These are phyloP conservation scores for Neurospora tetrasperma DNA, from an alignment of 495 filamentous ascomycete species.

Conservation along the genomic window DNA sequence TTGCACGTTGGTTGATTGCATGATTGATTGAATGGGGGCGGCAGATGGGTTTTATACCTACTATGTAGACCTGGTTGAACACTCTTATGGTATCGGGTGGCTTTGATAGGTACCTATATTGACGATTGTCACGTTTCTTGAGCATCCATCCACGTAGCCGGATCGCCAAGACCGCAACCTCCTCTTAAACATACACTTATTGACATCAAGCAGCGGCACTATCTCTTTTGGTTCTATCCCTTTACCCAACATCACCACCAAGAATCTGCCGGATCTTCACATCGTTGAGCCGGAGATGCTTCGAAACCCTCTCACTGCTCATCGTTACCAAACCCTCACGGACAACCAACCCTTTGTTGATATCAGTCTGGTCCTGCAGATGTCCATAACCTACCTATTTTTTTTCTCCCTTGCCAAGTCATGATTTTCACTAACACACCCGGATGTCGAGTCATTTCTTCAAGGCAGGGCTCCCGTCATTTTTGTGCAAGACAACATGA, in stretches of 20 bases:
- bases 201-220: not conserved
- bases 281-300: not conserved
- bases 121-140: not conserved
- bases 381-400: no score
- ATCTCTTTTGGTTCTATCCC: not conserved
- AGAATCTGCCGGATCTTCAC: not conserved
- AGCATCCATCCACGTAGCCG: not conserved
- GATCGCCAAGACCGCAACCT: not conserved
- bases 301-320: not conserved
- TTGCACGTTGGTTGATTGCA: not conserved
- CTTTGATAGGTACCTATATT: not conserved
- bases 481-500: no score
- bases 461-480: no score
- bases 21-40: not conserved
- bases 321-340: no score
- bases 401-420: no score
- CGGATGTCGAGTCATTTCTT: no score
- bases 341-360: no score
- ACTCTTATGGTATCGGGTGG: not conserved
- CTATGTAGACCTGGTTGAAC: not conserved
- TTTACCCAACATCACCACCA: not conserved
- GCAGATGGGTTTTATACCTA: not conserved
- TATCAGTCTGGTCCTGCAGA: no score
- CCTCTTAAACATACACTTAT: no score
- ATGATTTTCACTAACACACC: no score